Evolutionary conservation across 768 basidiomycete genomes (phyloP).

Genomic region (Thelephora aurantiotincta): DNA sequence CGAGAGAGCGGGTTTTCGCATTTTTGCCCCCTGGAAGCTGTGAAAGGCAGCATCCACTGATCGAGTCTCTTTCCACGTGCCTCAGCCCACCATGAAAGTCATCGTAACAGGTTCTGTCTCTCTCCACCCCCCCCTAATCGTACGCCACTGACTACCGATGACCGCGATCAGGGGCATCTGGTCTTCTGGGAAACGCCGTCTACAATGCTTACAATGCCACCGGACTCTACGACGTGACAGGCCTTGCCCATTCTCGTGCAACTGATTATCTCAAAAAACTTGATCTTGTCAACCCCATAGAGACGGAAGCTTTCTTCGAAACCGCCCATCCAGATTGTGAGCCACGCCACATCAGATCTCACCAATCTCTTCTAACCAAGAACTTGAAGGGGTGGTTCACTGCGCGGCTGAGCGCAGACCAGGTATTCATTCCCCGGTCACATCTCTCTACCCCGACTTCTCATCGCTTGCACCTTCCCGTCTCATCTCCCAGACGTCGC

Average conservation of each 20-base stretch:
- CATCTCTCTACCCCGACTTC: background rate
- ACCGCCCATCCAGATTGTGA: conserved; percentile 57
- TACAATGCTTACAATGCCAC: conserved; percentile 43
- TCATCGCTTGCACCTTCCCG: background rate
- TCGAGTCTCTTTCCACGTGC: too few species aligned
- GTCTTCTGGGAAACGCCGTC: conserved; percentile 77
- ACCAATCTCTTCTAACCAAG: background rate
- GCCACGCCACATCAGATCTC: conserved; percentile 13
- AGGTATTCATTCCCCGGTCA: background rate
- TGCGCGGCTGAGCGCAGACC: conserved; percentile 92
- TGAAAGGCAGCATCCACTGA: too few species aligned
- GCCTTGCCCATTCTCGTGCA: conserved; percentile 61
- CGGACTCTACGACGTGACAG: conserved; percentile 32
- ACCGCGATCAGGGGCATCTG: conserved; percentile 62
- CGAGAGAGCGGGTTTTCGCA: too few species aligned
- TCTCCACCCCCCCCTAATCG: background rate
- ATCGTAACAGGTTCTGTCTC: conserved; percentile 39
- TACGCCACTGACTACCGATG: background rate
- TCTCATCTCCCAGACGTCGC: conserved; percentile 45
- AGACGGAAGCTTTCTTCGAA: conserved; percentile 39
- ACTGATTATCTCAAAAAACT: conserved; percentile 38
- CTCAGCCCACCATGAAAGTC: conserved; percentile 24
- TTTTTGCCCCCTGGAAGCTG: too few species aligned
- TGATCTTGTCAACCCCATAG: conserved; percentile 48
- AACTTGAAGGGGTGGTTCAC: conserved; percentile 65